Conservation (phyloP, 495 filamentous ascomycete genomes). For the Glutinoglossum americanum region DNA sequence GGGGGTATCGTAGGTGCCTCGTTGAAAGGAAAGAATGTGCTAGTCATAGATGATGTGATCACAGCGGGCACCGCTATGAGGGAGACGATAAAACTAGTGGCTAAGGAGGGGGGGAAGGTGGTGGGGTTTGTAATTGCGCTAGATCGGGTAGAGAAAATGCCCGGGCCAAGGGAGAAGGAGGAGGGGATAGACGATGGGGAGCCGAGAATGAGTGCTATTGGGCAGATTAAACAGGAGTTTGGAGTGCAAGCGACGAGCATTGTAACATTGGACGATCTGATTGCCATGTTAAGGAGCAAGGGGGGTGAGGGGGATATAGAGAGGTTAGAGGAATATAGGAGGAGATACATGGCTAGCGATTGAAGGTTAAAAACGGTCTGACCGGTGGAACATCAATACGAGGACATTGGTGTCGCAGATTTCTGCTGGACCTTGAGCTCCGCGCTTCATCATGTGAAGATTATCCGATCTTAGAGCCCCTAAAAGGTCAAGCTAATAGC, state of each 20-base stretch:
- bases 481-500: too few relatives aligned
- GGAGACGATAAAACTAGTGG: conserved; percentile 69
- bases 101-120: conserved; percentile 56
- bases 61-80: conserved; percentile 85
- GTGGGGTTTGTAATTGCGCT: conserved; percentile 72
- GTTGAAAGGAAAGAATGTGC: conserved; percentile 59
- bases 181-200: conserved; percentile 22
- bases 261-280: conserved; percentile 50
- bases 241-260: conserved; percentile 21
- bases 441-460: too few relatives aligned
- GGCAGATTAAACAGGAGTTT: conserved; percentile 50
- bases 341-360: conserved; percentile 44
- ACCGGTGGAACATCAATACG: too few relatives aligned
- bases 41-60: conserved; percentile 91
- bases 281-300: conserved; percentile 37
- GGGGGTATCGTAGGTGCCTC: conserved; percentile 75
- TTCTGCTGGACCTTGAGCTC: too few relatives aligned
- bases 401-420: too few relatives aligned
- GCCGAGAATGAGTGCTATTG: conserved; percentile 46
- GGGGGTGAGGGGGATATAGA: conserved; percentile 40
- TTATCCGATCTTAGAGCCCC: too few relatives aligned
- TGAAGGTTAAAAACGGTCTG: conserved; percentile 11
- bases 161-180: conserved; percentile 3
- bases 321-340: conserved; percentile 57
- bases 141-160: conserved; percentile 70